A percentile compares a stretch with the other conserved stretches of the same genome.
Evolutionary conservation across 805 yeast genomes (phyloP).

Genomic region (Metschnikowia santaceciliae): DNA sequence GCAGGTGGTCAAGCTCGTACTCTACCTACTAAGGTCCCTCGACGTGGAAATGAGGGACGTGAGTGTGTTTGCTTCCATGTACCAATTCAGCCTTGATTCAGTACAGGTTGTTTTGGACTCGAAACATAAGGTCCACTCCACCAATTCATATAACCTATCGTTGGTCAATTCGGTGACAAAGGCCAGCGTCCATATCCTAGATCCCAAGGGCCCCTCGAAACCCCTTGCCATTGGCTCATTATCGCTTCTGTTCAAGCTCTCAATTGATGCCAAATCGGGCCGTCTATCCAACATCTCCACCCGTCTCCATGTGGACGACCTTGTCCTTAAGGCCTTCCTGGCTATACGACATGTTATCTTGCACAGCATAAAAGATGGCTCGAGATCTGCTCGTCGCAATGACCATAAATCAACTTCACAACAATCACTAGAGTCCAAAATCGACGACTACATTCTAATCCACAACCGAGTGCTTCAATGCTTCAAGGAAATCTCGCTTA

Average conservation of each 20-base stretch:
- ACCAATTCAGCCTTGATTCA: background rate
- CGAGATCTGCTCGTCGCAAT: background rate
- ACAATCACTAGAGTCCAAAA: background rate
- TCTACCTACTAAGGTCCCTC: background rate
- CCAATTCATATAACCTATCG: background rate
- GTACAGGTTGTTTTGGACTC: constrained; percentile 1
- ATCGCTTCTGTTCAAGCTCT: constrained; percentile 6
- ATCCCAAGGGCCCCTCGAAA: background rate
- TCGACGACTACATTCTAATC: constrained; percentile 1
- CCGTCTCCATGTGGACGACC: constrained; percentile 12
- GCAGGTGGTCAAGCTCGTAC: background rate
- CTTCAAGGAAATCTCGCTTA: constrained; percentile 14
- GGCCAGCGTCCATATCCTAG: background rate
- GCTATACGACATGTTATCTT: background rate
- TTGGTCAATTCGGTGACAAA: constrained; percentile 1
- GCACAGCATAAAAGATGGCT: background rate
- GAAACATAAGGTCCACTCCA: background rate
- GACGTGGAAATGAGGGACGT: constrained; percentile 9
- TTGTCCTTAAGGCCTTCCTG: constrained; percentile 7
- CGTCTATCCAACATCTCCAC: constrained; percentile 6
- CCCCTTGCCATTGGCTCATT: constrained; percentile 6
- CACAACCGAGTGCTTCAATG: constrained; percentile 10
- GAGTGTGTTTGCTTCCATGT: background rate
- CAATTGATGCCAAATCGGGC: constrained; percentile 8
- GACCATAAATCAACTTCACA: background rate